A percentile compares a stretch with the other conserved stretches of the same genome.
Conservation (phyloP, 345 rosid genomes). For the Linum tenue region DNA sequence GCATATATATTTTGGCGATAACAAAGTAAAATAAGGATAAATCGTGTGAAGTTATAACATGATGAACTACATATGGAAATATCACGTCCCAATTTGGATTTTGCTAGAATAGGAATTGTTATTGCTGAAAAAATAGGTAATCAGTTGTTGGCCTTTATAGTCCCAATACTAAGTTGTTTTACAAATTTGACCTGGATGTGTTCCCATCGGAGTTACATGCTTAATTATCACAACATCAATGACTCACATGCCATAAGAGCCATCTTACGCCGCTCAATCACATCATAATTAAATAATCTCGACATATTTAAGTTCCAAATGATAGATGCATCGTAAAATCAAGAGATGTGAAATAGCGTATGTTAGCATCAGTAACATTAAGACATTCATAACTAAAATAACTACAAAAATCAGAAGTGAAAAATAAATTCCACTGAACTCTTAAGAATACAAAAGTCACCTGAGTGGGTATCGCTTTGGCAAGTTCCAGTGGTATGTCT, state of each 20-base stretch:
- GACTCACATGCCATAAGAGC: too few relatives aligned
- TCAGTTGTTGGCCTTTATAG: too few relatives aligned
- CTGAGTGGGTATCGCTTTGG: conserved; percentile 68
- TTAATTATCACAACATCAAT: too few relatives aligned
- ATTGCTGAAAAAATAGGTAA: too few relatives aligned
- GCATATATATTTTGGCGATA: conserved; percentile 22
- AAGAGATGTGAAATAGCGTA: not conserved
- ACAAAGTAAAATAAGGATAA: not conserved
- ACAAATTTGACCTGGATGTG: too few relatives aligned
- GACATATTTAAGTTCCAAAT: too few relatives aligned
- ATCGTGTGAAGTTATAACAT: not conserved
- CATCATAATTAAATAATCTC: too few relatives aligned
- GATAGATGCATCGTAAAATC: not conserved
- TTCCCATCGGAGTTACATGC: too few relatives aligned
- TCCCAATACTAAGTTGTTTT: too few relatives aligned
- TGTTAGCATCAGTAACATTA: not conserved
- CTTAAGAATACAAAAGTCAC: conserved; percentile 26
- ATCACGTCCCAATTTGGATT: not conserved
- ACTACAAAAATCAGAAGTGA: not conserved
- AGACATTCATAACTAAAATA: too few relatives aligned
- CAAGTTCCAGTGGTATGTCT: conserved; percentile 58
- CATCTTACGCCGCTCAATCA: too few relatives aligned
- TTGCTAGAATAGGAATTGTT: not conserved
- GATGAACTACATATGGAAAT: too few relatives aligned
- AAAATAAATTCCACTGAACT: not conserved